Evolutionary conservation across 495 filamentous ascomycete species (phyloP).

Genomic region (Lichenothelia convexa): DNA sequence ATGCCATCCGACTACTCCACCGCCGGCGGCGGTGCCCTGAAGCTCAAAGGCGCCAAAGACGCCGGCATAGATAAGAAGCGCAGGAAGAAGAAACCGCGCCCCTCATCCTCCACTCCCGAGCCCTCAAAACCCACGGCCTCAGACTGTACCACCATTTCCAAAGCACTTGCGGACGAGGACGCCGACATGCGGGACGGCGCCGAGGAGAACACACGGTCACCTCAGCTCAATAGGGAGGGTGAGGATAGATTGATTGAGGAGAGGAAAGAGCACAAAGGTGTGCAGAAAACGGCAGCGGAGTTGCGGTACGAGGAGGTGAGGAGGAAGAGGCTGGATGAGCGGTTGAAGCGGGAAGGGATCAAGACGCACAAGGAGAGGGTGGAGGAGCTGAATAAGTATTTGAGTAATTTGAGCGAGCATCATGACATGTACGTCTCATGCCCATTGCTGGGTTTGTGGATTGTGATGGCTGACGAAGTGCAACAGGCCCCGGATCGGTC

Average conservation of each 20-base stretch:
- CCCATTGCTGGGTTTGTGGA: no score
- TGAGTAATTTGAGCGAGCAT: conserved; percentile 83
- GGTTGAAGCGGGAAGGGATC: conserved; percentile 60
- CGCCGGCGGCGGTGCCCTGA: conserved; percentile 47
- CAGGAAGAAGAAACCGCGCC: conserved; percentile 45
- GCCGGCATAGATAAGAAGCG: conserved; percentile 38
- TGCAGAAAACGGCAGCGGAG: conserved; percentile 84
- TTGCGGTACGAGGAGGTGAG: conserved; percentile 58
- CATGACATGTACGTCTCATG: no score
- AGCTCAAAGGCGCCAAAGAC: conserved; percentile 55
- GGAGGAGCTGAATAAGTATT: conserved; percentile 85
- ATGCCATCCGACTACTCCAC: conserved; percentile 55
- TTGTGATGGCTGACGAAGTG: no score
- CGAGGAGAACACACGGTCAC: conserved; percentile 12
- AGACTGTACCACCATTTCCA: conserved; percentile 10
- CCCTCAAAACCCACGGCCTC: conserved; percentile 8
- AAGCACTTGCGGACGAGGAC: conserved; percentile 4
- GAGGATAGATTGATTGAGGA: conserved; percentile 3
- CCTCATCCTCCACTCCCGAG: conserved; percentile 3
- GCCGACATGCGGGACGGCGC: conserved; percentile 14
- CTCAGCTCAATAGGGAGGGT: conserved; percentile 3
- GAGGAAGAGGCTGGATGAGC: conserved; percentile 56
- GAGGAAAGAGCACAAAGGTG: conserved; percentile 5
- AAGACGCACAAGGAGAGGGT: conserved; percentile 97
- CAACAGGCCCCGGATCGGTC: no score